These are phyloP conservation scores for Pseudogymnoascus sp. DNA, from an alignment of 2,329 filamentous ascomycete genomes.

Conservation along the genomic window DNA sequence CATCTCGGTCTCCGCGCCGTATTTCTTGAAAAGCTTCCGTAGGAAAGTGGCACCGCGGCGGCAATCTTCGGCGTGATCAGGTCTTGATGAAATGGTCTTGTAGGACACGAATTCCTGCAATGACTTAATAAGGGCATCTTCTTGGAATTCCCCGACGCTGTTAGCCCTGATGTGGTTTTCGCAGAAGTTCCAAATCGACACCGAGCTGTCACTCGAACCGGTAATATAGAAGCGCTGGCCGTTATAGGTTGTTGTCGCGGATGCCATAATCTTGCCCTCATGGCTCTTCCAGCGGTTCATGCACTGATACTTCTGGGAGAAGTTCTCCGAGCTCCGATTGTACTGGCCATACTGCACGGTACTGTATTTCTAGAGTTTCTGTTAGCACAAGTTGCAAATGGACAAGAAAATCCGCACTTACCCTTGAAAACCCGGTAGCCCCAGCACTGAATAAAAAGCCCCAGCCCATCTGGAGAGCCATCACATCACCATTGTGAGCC, in stretches of 20 bases:
- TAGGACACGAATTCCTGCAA: conserved; percentile 82
- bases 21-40: conserved; percentile 80
- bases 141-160: conserved; percentile 24
- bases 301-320: conserved; percentile 76
- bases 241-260: conserved; percentile 62
- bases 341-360: conserved; percentile 56
- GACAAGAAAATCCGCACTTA: conserved; percentile 35
- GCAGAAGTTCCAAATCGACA: conserved; percentile 78
- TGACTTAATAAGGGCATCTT: conserved; percentile 57
- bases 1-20: conserved; percentile 84
- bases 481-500: conserved; percentile 71
- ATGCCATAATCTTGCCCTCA: conserved; percentile 77
- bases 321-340: conserved; percentile 37
- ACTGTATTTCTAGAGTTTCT: conserved; percentile 49
- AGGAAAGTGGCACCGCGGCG: conserved; percentile 86
- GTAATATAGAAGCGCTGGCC: conserved; percentile 82
- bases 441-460: conserved; percentile 81
- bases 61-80: conserved; percentile 84
- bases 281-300: conserved; percentile 75
- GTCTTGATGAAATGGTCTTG: conserved; percentile 81
- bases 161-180: conserved; percentile 24
- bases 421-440: conserved; percentile 79
- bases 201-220: conserved; percentile 82
- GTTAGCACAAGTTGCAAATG: conserved; percentile 7
- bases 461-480: conserved; percentile 77